phyloP scores from a whole-genome alignment of 2,329 filamentous ascomycete species.

The Chrysoporthe austroafricana region DNA sequence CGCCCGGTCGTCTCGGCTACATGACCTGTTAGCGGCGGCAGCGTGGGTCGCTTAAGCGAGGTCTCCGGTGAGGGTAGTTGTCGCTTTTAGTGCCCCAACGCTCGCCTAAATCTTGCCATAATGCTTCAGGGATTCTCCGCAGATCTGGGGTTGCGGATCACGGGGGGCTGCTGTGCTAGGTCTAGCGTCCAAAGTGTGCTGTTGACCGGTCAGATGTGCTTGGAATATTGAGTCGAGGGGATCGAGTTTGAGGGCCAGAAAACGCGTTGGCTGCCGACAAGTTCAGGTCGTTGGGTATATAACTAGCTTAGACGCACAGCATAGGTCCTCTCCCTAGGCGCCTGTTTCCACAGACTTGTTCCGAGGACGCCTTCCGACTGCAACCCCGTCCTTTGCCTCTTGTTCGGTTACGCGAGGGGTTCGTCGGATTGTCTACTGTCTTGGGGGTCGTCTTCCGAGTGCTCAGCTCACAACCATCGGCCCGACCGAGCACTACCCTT shows the following conservation, averaged over 20 bases:
- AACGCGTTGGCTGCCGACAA: background rate
- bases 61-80: background rate
- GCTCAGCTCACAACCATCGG: background rate
- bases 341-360: background rate
- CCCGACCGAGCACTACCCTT: background rate
- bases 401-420: background rate
- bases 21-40: background rate
- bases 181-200: background rate
- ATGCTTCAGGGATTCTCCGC: slow-evolving; percentile 5
- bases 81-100: background rate
- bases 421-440: background rate
- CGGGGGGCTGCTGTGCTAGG: background rate
- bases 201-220: background rate
- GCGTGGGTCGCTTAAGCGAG: background rate
- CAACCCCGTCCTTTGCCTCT: background rate
- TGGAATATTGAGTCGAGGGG: background rate
- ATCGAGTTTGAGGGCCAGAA: background rate
- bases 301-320: background rate
- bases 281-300: background rate
- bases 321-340: background rate
- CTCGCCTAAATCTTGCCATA: background rate
- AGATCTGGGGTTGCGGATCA: background rate
- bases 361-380: background rate
- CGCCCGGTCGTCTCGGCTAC: background rate
- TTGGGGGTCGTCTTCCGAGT: background rate